Evolutionary conservation across 2,329 filamentous ascomycete genomes (phyloP).

Genomic region (Cladophialophora yegresii): DNA sequence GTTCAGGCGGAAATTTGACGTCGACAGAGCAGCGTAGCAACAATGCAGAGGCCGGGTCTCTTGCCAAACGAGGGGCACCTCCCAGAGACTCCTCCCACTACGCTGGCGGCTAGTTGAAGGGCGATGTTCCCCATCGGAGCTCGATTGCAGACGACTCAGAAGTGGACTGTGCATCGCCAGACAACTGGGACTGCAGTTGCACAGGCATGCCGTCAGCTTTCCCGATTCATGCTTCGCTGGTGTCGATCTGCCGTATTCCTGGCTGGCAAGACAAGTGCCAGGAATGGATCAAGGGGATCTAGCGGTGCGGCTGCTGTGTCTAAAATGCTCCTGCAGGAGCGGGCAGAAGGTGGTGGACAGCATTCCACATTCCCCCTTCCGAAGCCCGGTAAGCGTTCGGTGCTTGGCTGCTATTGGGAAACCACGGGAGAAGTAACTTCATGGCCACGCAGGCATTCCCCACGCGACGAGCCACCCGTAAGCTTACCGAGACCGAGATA

Average conservation of each 20-base stretch:
- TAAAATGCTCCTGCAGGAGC: slow-evolving; percentile 19
- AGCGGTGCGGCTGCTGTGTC: slow-evolving; percentile 18
- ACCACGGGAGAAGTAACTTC: slow-evolving; percentile 1
- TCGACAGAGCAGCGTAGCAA: slow-evolving; percentile 13
- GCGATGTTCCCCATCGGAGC: slow-evolving; percentile 1
- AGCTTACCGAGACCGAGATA: slow-evolving; percentile 20
- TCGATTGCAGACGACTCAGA: slow-evolving; percentile 8
- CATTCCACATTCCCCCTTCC: slow-evolving; percentile 17
- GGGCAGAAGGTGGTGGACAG: background rate
- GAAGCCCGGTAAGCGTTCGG: slow-evolving; percentile 6
- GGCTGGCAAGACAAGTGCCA: slow-evolving; percentile 10
- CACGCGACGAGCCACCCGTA: slow-evolving; percentile 13
- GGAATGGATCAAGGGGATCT: slow-evolving; percentile 20
- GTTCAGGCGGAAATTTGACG: slow-evolving; percentile 23
- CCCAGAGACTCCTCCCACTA: slow-evolving; percentile 4
- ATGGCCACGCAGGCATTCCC: slow-evolving; percentile 7
- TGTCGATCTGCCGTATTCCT: slow-evolving; percentile 30
- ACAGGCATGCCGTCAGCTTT: slow-evolving; percentile 27
- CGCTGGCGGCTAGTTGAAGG: slow-evolving; percentile 11
- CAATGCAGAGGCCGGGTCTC: slow-evolving; percentile 6
- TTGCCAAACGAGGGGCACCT: slow-evolving; percentile 19
- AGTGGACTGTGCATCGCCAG: slow-evolving; percentile 18
- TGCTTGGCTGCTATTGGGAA: slow-evolving; percentile 15
- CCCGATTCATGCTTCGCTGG: slow-evolving; percentile 18
- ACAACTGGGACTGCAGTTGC: slow-evolving; percentile 12